Evolutionary conservation across 2,329 filamentous ascomycete genomes (phyloP).

Genomic region (Tolypocladium nubicola): DNA sequence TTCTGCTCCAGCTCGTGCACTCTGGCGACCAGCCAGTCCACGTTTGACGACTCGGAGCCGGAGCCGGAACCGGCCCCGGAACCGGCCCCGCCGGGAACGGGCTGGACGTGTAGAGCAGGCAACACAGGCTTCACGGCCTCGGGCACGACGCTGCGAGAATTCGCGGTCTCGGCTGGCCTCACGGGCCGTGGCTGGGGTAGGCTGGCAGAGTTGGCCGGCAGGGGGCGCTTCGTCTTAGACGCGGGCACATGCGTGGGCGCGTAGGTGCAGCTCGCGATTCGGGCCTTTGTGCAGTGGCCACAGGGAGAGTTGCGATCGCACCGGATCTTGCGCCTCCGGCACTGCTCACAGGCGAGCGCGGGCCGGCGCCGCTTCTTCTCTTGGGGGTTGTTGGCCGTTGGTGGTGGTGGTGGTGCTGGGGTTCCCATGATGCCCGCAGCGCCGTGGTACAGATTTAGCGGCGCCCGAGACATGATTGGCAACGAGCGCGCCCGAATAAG

Average conservation of each 20-base stretch:
- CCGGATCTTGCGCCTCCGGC: constrained; percentile 49
- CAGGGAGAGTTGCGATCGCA: constrained; percentile 51
- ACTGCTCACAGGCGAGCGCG: constrained; percentile 43
- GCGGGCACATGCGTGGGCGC: constrained; percentile 23
- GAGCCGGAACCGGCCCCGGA: constrained; percentile 8
- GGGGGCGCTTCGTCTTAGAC: constrained; percentile 5
- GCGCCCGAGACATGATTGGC: not conserved
- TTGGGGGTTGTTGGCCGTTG: not conserved
- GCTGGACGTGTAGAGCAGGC: not conserved
- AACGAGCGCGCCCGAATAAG: not conserved
- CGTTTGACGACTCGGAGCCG: constrained; percentile 12
- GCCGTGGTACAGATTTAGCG: not conserved
- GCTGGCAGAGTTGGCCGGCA: not conserved
- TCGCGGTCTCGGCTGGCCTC: not conserved
- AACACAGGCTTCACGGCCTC: not conserved
- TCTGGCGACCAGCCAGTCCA: constrained; percentile 24
- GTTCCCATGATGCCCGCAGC: not conserved
- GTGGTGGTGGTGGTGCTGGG: not conserved
- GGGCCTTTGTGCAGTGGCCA: constrained; percentile 46
- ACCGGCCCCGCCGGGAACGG: not conserved
- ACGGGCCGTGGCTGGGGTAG: not conserved
- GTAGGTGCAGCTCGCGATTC: constrained; percentile 44
- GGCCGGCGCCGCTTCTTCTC: constrained; percentile 28
- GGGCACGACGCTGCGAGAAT: not conserved
- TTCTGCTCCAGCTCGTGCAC: constrained; percentile 33